phyloP scores from a whole-genome alignment of 345 rosid species.

The Corchorus olitorius region DNA sequence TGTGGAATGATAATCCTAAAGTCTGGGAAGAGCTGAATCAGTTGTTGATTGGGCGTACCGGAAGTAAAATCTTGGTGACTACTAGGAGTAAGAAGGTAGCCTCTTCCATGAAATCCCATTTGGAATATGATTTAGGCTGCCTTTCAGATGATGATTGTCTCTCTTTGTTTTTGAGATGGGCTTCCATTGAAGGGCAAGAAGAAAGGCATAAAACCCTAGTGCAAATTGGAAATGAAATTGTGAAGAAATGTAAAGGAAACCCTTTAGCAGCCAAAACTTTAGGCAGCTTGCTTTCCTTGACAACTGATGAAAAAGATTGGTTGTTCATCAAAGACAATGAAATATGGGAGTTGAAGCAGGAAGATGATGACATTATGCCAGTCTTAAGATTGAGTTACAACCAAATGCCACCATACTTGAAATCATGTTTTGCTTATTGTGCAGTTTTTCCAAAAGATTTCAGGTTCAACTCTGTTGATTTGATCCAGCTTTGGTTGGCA shows the following conservation, averaged over 20 bases:
- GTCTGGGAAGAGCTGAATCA: constrained; percentile 8
- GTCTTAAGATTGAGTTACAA: constrained; percentile 33
- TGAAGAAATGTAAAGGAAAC: constrained; percentile 17
- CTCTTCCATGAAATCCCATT: neutral
- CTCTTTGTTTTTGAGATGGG: constrained; percentile 13
- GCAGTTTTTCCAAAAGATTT: constrained; percentile 34
- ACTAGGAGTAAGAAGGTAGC: constrained; percentile 17
- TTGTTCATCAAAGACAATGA: neutral
- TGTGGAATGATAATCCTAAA: constrained; percentile 8
- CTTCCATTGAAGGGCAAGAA: neutral
- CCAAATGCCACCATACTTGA: constrained; percentile 35
- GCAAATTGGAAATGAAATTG: constrained; percentile 13
- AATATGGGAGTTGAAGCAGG: neutral
- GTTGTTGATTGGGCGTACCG: neutral
- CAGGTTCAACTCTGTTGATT: neutral
- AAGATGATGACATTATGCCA: constrained; percentile 12
- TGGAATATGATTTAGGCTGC: neutral
- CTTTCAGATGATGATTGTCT: neutral
- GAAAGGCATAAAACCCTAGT: neutral
- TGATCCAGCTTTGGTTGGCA: constrained; percentile 29
- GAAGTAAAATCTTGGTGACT: constrained; percentile 24
- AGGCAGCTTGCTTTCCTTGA: constrained; percentile 11
- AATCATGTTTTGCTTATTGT: constrained; percentile 40
- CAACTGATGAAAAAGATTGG: constrained; percentile 13
- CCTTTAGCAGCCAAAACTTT: constrained; percentile 25